Base-by-base conservation (phyloP, 495 filamentous ascomycete species). In the Choiromyces venosus region DNA sequence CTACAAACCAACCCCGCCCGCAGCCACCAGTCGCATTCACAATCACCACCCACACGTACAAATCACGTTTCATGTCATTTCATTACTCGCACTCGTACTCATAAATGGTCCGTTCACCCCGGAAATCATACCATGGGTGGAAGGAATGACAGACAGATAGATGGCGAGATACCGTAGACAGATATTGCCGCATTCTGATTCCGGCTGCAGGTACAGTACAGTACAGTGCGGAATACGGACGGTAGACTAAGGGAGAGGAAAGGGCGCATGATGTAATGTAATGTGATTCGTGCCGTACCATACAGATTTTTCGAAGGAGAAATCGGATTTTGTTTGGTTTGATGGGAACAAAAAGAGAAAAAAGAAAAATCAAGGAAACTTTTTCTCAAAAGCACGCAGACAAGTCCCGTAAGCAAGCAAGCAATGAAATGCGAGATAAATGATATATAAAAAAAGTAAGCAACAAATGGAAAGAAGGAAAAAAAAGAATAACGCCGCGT, bases 191-290 rank as follows among this genome's bases (percentile, higher is more conserved):
- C 12, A 1, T 61, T 61, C 10, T 16, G 9, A 61, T 61, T 61
- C 52, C 52, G 25, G 52, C 25, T 61, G 52, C 52, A 61, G 52
- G 52, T 61, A 61, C 52, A 14, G 52, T 61, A 61, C 0, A 56
- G 46, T 56, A 12, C 46, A 25, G 18, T 44, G 16, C 42, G 7
- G 21, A 52, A 21, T 6, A 52, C 19, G n/a, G n/a, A 29, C 52
- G n/a, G 21, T 14, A 61, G 18, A 4, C 33, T 33, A 29, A 56
- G 46, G n/a, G 14, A 29, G n/a, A 25, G 25, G 52, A 61, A 16
- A 61, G 9, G n/a, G n/a, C 29, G n/a, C 25, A 61, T 61, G 52
- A 61, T 61, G 52, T 61, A 61, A 61, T 61, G 52, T 61, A 61
- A 61, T 61, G 25, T 29, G 10, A 61, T 7, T 10, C 9, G 25